Evolutionary conservation across 345 rosid genomes (phyloP), one percentile per base, ranked within the genome.

Genomic region (Populus simonii): DNA sequence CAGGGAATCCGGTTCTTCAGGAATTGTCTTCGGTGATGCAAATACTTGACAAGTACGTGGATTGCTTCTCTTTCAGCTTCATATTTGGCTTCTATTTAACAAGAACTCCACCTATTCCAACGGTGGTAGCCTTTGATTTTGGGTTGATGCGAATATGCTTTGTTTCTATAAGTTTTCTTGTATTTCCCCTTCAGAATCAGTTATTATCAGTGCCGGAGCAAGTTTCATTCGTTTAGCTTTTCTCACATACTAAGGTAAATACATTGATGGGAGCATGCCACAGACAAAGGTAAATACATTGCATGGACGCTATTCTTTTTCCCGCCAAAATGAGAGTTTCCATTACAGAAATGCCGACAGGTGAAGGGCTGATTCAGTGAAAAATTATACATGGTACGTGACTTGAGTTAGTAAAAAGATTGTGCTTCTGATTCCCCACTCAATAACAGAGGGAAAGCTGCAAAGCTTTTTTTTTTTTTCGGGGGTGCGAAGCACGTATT

Each of bases 1-100:
- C 97, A 94, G 97, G 98, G 96, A 70, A 82, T 91, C 82, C 92
- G 98, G 55, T 92, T 92, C 87, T 95, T 93, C 76, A 86, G 94
- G 81, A 93, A 87, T 75, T 93, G 96, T 81, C 97, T 95, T 76
- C 87, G 82, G 74, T 88, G 84, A 84, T 74, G 63, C 57, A 22
- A 57, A 57, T 17, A 7, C 7, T 23, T 13, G 22, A 27, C 27
- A 7, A 59, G 6, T 8, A 41, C 63, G n/a, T 31, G 17, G 2
- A 61, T 17, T 27, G 1, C 20, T 1, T 68, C 23, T 53, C 25
- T 16, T 65, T 33, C 47, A 63, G 22, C 29, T 8, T 57, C 63
- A n/a, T 57, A 57, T 57, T 3, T n/a, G 15, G 15, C 9, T 23
- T 5, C 63, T n/a, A n/a, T 57, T 20, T 57, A 57, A 3, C 27